phyloP scores from a whole-genome alignment of 176 grass and related monocot genomes.

The Eleusine indica region DNA sequence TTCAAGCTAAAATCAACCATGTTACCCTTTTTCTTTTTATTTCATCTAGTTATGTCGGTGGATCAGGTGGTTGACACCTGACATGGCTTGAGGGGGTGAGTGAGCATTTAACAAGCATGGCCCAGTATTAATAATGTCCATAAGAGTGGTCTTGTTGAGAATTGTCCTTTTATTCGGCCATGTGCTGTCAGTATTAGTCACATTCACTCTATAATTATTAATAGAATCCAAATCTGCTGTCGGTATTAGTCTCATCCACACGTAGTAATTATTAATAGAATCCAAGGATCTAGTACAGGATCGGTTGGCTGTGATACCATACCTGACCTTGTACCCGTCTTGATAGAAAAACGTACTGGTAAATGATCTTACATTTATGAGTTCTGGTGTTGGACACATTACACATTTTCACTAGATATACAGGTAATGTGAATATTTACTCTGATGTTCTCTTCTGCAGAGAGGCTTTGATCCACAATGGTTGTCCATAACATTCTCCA shows the following conservation, averaged over 20 bases:
- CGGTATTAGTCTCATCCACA: background rate
- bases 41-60: slow-evolving; percentile 48
- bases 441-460: slow-evolving; percentile 47
- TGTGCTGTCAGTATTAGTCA: slow-evolving; percentile 33
- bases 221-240: slow-evolving; percentile 1
- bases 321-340: background rate
- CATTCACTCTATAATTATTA: slow-evolving; percentile 32
- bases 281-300: slow-evolving; percentile 45
- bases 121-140: slow-evolving; percentile 39
- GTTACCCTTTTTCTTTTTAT: background rate
- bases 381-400: background rate
- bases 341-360: slow-evolving; percentile 15
- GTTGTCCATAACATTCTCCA: slow-evolving; percentile 95
- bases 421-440: slow-evolving; percentile 23
- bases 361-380: slow-evolving; percentile 2
- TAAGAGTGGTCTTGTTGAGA: slow-evolving; percentile 22
- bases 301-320: slow-evolving; percentile 32
- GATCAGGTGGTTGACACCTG: slow-evolving; percentile 48
- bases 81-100: background rate
- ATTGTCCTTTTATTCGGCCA: slow-evolving; percentile 53
- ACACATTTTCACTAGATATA: background rate
- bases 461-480: slow-evolving; percentile 91
- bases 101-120: slow-evolving; percentile 52
- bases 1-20: slow-evolving; percentile 31
- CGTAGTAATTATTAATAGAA: slow-evolving; percentile 12